Evolutionary conservation across 306 rosid genomes (phyloP).

Genomic region (Lagenaria siceraria): DNA sequence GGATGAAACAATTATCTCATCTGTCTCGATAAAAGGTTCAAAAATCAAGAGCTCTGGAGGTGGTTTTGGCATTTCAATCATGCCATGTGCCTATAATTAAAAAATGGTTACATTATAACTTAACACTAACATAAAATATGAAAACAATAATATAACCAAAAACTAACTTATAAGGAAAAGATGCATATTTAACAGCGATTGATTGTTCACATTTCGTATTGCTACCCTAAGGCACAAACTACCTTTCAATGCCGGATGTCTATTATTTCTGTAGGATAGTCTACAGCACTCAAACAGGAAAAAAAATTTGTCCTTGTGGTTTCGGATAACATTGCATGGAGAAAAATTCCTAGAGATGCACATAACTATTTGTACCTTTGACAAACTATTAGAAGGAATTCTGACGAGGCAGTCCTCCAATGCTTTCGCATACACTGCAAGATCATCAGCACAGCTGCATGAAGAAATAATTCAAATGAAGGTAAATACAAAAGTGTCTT

Average conservation of each 20-base stretch:
- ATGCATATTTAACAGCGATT: not conserved
- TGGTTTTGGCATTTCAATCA: constrained; percentile 90
- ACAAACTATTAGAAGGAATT: constrained; percentile 81
- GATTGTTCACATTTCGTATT: not conserved
- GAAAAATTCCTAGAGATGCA: not conserved
- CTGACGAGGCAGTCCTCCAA: constrained; percentile 47
- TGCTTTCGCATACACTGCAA: constrained; percentile 54
- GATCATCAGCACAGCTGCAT: constrained; percentile 67
- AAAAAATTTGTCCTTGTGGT: not conserved
- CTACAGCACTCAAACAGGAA: not conserved
- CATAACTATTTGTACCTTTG: constrained; percentile 44
- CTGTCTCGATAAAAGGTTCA: constrained; percentile 90
- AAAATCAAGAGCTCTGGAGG: constrained; percentile 74
- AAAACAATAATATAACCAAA: not conserved
- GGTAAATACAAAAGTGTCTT: not conserved
- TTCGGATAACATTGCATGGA: not conserved
- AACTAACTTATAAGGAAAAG: not conserved
- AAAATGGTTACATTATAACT: constrained; percentile 6
- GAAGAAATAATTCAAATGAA: constrained; percentile 12
- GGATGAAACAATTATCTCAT: constrained; percentile 59
- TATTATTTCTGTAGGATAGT: not conserved
- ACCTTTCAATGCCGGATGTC: not conserved
- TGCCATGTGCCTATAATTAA: constrained; percentile 50
- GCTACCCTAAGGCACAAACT: not conserved
- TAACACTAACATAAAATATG: not conserved